Evolutionary conservation across 306 rosid genomes (phyloP).

Genomic region (Rosa chinensis): DNA sequence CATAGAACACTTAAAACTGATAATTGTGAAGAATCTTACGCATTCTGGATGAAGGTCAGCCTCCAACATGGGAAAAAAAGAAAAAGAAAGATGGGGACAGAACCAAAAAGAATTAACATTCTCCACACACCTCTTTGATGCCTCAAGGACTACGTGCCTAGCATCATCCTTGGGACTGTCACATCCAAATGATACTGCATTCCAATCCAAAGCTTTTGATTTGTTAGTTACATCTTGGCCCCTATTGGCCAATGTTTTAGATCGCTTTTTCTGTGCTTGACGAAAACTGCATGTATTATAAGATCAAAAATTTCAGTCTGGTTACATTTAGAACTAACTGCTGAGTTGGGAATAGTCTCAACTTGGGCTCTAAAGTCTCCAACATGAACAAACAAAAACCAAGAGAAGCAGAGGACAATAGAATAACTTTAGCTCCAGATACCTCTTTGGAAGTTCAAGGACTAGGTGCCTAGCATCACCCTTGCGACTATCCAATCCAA

Average conservation of each 20-base stretch:
- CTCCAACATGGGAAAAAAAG: neutral
- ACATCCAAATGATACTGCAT: slow-evolving; percentile 3
- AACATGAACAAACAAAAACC: neutral
- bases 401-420: neutral
- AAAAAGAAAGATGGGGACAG: neutral
- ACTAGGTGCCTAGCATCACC: slow-evolving; percentile 17
- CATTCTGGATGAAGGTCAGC: neutral
- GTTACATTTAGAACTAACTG: neutral
- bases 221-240: slow-evolving; percentile 13
- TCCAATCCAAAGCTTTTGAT: neutral
- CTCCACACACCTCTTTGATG: slow-evolving; percentile 11
- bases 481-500: neutral
- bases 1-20: neutral
- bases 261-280: neutral
- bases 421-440: neutral
- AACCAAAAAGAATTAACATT: neutral
- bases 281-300: neutral
- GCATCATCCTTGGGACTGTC: slow-evolving; percentile 7
- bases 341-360: neutral
- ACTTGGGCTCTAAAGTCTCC: neutral
- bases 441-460: slow-evolving; percentile 12
- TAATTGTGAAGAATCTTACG: neutral
- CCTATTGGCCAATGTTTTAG: slow-evolving; percentile 4
- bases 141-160: slow-evolving; percentile 11
- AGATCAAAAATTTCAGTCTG: neutral